Base-by-base conservation (phyloP, 371 early-diverging fungal genomes). In the Haplosporangium sp. region DNA sequence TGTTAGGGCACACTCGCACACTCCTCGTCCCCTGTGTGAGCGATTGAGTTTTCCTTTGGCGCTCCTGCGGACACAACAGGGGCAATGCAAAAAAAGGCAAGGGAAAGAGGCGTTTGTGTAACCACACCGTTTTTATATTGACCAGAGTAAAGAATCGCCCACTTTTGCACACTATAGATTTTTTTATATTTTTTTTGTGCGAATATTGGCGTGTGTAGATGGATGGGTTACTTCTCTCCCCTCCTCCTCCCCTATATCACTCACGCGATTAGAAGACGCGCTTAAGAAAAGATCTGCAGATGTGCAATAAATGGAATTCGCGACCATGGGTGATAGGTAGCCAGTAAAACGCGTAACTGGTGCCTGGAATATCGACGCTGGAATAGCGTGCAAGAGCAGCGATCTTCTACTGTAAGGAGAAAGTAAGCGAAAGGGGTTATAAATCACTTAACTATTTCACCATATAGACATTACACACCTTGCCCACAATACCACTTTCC, bases 111-210 rank as follows among this genome's bases (percentile, higher is more conserved):
- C 37, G 13, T 47, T 72, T 65, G 72, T 72, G 72, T 72, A 61
- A 72, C 72, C 46, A 72, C 72, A 72, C 72, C 72, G 62, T 48
- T 64, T 64, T 72, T 72, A 55, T 45, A 72, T 72, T 72, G 72
- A 51, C 45, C 16, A 13, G 38, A 60, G 55, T 72, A 72, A 65
- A 65, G 66, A 72, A 61, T 65, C 41, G n/a, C 72, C 72, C 72
- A 72, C 72, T 51, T 65, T 64, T 43, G 20, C 45, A 72, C 18
- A 45, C 41, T 18, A 52, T 40, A 18, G 40, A 52, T 2, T 29
- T 29, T 29, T 29, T 29, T 29, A 29, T 29, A 29, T 2, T 29
- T 29, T 29, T 29, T 29, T 29, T 29, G 29, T 18, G 6, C 18
- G 16, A 20, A 2, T 7, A 1, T 41, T 40, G 2, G 10, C 0